Base-by-base conservation (phyloP, 352 stramenopile genomes). In the Globisporangium splendens region DNA sequence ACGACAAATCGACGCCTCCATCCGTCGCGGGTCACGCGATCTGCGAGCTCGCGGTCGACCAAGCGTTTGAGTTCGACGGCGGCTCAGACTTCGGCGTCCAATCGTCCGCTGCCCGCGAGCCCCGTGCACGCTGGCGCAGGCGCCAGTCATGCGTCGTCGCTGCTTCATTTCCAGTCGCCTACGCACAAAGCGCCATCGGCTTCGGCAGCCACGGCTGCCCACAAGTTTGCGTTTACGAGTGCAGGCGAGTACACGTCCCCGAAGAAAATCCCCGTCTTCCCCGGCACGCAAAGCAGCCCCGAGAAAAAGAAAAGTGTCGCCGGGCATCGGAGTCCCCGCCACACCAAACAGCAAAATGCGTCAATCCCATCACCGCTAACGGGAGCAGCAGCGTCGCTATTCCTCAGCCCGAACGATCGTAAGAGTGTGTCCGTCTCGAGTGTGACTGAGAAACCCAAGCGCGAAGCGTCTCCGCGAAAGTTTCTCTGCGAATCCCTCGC, bases 231-330 rank as follows among this genome's bases (percentile, higher is more conserved):
- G 38, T 91, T 91, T 48, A 91, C 77, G 31, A 85, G 69, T 22
- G 66, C 77, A 3, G 70, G 71, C 1, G 79, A 87, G 56, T 91
- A 89, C 66, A 85, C 73, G 42, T 86, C 82, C 12, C 82, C 82
- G 0, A 91, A 88, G 79, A 91, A 89, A 54, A 77, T 91, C 20
- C 82, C 82, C 0, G 67, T 88, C 41, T 88, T 91, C 44, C 79
- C 82, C 1, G 79, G 82, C 13, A 91, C 74, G 17, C 28, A 80
- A 8, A 64, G 74, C 39, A 91, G 77, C 22, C 81, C 79, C 0
- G 79, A 88, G 56, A 79, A 78, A 44, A 18, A 15, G 31, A 76
- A 77, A 46, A 68, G 28, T 35, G 28, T 35, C 28, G 10, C 28
- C 7, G 28, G 28, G 28, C 28, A 35, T 35, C 28, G 28, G 28